Base-by-base conservation (phyloP, 371 early-diverging fungal species). In the Blakeslea trispora region DNA sequence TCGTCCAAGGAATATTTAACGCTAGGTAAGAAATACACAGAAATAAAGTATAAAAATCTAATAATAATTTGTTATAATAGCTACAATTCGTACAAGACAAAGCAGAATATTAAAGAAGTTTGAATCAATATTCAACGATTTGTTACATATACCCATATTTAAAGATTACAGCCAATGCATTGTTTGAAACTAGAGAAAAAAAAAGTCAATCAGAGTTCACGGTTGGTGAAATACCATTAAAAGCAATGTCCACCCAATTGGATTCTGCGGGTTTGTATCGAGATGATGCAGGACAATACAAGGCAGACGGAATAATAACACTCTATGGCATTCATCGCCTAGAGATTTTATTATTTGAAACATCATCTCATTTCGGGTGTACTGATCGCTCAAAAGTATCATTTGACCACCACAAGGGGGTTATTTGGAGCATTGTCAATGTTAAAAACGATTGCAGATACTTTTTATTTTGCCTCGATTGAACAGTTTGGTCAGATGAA, bases 101-200 rank as follows among this genome's bases (percentile, higher is more conserved):
- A 42, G n/a, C 43, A 52, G 43, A 43, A 43, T 31, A 52, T 52
- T 23, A 31, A 41, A 24, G 19, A 41, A 28, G 24, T 17, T 43
- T 42, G 52, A 52, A 52, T 41, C 24, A 31, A 17, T 31, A 24
- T 52, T 52, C 18, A 43, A 52, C 3, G 24, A 52, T 52, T 52
- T 52, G 52, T 51, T 28, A 52, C 32, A 31, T 52, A 52, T 52
- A 43, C 31, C 52, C 52, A 28, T 52, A 50, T 50, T 39, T 50
- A 39, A 50, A 50, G 9, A 42, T 41, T 52, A 31, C 43, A 52
- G 43, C 42, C 32, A 43, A 43, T 42, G 24, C 52, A 31, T 42
- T 42, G 22, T 41, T 23, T 24, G 43, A 52, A 28, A 7, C 42
- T 17, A 41, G 43, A 52, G 28, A 52, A 41, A 52, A 28, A 28